Evolutionary conservation across 2,329 filamentous ascomycete species (phyloP), one percentile per base, ranked within the genome.

Genomic region (Xylaria hypoxylon): DNA sequence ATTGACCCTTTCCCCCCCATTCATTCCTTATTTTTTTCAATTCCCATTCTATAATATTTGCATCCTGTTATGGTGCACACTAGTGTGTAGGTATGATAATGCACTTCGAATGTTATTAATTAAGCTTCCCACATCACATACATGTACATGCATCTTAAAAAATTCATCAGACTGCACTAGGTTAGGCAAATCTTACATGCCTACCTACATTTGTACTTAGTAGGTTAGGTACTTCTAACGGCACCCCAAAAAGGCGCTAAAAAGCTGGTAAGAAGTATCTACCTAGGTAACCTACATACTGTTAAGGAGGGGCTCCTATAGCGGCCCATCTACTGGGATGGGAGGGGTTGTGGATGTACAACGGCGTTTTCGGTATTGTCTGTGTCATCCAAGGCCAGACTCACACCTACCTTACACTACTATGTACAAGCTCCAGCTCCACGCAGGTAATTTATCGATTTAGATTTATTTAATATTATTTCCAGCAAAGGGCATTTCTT

Each of bases 341-440:
- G 15, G 35, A 38, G 35, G 33, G 52, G 52, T 42, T 5, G 22
- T 55, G 35, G 52, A 11, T 42, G 51, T 15, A 44, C 22, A 22
- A 22, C 13, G 26, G 35, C 35, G 35, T 28, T 42, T 38, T 55
- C 26, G 51, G 35, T 19, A 40, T 55, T n/a, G 7, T 42, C 35
- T 40, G 52, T 55, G 35, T 55, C 51, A 53, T 55, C 33, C 22
- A 55, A 13, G 35, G 22, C 19, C 35, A 5, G 13, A 26, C 33
- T 38, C 22, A 40, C 51, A 26, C 15, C 15, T 26, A 26, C 22
- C 31, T 31, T 33, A 42, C 35, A 31, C n/a, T 35, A n/a, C n/a
- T n/a, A n/a, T n/a, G n/a, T n/a, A 40, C 62, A 45, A 61, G 42
- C 55, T 24, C 58, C 51, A 51, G 53, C 57, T 65, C 52, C 52